Evolutionary conservation across 1,284 basidiomycete species (phyloP).

Genomic region (Ustilago hordei): DNA sequence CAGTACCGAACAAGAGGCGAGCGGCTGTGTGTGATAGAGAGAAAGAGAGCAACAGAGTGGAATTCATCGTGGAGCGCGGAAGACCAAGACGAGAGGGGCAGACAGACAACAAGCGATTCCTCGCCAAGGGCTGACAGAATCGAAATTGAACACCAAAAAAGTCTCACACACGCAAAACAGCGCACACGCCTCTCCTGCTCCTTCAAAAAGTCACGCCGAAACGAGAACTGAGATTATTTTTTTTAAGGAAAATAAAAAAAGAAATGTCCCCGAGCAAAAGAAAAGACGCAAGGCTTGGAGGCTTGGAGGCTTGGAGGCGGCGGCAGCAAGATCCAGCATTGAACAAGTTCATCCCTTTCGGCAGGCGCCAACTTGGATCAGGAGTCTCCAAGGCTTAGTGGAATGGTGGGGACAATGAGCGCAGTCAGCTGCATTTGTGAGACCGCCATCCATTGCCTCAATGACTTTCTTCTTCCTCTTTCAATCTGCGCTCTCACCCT

Average conservation of each 20-base stretch:
- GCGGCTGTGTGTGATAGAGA: neutral
- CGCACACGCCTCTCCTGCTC: neutral
- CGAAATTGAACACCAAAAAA: neutral
- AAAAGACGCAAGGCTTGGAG: no score
- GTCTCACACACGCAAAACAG: neutral
- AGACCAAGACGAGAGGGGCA: neutral
- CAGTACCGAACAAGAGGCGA: neutral
- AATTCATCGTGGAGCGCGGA: neutral
- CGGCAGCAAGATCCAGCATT: neutral
- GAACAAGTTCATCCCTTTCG: constrained; percentile 1
- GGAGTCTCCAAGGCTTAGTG: neutral
- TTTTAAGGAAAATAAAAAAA: neutral
- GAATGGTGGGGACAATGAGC: neutral
- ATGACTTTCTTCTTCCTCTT: neutral
- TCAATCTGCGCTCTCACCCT: neutral
- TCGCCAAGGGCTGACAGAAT: neutral
- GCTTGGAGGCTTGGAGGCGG: neutral
- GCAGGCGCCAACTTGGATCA: neutral
- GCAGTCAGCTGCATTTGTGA: neutral
- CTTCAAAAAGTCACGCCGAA: neutral
- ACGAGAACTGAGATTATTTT: neutral
- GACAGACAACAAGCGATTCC: neutral
- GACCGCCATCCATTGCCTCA: neutral
- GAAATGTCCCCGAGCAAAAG: constrained; percentile 1
- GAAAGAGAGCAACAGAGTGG: neutral